Base-by-base conservation (phyloP, 495 filamentous ascomycete species). In the Trichoderma reesei region DNA sequence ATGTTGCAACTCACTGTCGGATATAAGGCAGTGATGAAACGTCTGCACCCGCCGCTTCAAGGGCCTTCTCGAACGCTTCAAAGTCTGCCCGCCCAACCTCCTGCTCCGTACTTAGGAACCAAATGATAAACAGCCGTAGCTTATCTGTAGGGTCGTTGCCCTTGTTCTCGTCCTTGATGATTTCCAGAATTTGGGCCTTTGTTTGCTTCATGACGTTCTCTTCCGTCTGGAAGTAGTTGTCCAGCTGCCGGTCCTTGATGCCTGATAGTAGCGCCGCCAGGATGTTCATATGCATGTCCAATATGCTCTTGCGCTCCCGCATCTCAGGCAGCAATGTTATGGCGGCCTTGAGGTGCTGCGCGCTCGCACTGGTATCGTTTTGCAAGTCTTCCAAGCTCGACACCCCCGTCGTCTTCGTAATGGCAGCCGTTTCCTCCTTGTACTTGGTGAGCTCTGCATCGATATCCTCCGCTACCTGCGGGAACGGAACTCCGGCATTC, bases 201-300 rank as follows among this genome's bases (percentile, higher is more conserved):
- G 87, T 89, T 74, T 96, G 91, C 74, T 95, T 97, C 71, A 86
- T 89, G 67, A 98, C 90, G 68, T 87, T 90, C 73, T 99, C 92
- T 70, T 99, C 95, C 33, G 96, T 82, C 74, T 98, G 91, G 77
- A 91, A 98, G 78, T 89, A 99, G 70, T 92, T 93, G 72, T 99
- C 94, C 31, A 99, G 76, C 72, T 98, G 91, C 3, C 95, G 87
- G 67, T 93, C 91, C 74, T 96, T 95, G 73, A 96, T 94, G 1
- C 91, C 92, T 67, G 89, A 89, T 59, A 96, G 76, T 8, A 96
- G 74, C 16, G 89, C 86, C 9, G 90, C 90, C n/a, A 91, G 84
- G 64, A 96, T 96, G 39, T 96, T 96, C 95, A 99, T 99, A 74
- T 99, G 95, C 90, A 96, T 98, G 71, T 97, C 93, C 13, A 99